Conservation (phyloP, 352 stramenopile species). For the Plasmopara viticola region DNA sequence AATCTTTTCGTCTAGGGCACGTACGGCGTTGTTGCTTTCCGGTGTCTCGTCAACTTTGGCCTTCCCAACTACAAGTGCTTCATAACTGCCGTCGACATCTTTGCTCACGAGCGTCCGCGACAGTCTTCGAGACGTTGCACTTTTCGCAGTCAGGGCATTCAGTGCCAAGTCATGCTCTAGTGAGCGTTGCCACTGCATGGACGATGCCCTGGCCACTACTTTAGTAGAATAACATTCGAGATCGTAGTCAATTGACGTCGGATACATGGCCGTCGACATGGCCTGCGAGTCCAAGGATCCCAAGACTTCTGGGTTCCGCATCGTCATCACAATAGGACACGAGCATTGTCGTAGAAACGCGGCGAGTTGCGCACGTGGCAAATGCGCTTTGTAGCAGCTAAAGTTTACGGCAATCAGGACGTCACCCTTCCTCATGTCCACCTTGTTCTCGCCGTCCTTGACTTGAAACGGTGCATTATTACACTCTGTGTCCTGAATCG, state of each 20-base stretch:
- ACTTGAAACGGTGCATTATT: constrained; percentile 4
- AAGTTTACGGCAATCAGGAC: constrained; percentile 68
- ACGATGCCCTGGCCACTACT: constrained; percentile 45
- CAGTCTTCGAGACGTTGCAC: constrained; percentile 13
- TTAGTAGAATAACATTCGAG: constrained; percentile 25
- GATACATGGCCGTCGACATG: constrained; percentile 70
- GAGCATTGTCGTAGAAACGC: constrained; percentile 34
- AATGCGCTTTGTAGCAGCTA: constrained; percentile 35
- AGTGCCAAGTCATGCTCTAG: constrained; percentile 48
- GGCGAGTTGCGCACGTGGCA: constrained; percentile 39
- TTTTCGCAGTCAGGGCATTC: constrained; percentile 27
- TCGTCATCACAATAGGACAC: constrained; percentile 59
- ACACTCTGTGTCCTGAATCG: constrained; percentile 19
- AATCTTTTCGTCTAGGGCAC: constrained; percentile 12
- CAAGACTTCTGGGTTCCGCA: constrained; percentile 54
- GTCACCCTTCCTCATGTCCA: constrained; percentile 36
- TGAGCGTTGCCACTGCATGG: constrained; percentile 59
- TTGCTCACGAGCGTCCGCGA: constrained; percentile 23
- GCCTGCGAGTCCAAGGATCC: constrained; percentile 54
- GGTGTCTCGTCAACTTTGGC: constrained; percentile 11
- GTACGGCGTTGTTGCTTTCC: constrained; percentile 19
- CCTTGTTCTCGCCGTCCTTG: constrained; percentile 13
- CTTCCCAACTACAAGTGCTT: constrained; percentile 12
- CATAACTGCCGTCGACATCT: constrained; percentile 11
- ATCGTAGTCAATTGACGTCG: constrained; percentile 53